Base-by-base conservation (phyloP, 2,329 filamentous ascomycete species). In the Nannizzia gypsea region DNA sequence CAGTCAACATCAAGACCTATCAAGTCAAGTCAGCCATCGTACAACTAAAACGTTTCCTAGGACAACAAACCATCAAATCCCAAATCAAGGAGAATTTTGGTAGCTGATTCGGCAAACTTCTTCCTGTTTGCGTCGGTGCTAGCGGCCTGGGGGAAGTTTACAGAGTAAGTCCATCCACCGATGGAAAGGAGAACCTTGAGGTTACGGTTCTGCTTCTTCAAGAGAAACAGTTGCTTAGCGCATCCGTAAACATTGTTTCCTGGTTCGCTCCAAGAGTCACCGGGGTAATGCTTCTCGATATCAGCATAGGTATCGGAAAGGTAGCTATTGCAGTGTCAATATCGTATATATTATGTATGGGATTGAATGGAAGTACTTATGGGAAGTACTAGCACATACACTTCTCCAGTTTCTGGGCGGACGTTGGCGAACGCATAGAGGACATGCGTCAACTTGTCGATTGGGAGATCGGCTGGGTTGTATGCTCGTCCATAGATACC, bases 391-490 rank as follows among this genome's bases (percentile, higher is more conserved):
- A 13, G 9, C n/a, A 64, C 69, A 64, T 78, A 87, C 76, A 92
- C 89, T 76, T 93, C 88, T 58, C 90, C 90, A 44, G 80, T 83
- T 3, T 91, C 88, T 2, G 85, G 81, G 1, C 84, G 82, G 61
- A 95, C 83, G 71, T 96, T 93, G 68, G 89, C 90, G 74, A 96
- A 96, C 8, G 90, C 81, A 67, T 95, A 96, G 15, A 96, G 82
- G 6, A 96, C 74, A 69, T 96, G 91, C 0, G 90, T 96, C 36
- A 96, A 81, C 63, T 89, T 87, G 59, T 90, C 82, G 2, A 81
- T 85, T 0, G 89, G 89, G 1, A 96, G 80, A 69, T 93, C 84
- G 69, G 93, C 87, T 0, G 90, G 90, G 13, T 84, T 81, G 70
- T 93, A 87, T 68, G 91, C 87, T 61, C 90, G 84, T 46, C 79